phyloP scores from a whole-genome alignment of 805 yeast genomes.

The Ogataea neopini region DNA sequence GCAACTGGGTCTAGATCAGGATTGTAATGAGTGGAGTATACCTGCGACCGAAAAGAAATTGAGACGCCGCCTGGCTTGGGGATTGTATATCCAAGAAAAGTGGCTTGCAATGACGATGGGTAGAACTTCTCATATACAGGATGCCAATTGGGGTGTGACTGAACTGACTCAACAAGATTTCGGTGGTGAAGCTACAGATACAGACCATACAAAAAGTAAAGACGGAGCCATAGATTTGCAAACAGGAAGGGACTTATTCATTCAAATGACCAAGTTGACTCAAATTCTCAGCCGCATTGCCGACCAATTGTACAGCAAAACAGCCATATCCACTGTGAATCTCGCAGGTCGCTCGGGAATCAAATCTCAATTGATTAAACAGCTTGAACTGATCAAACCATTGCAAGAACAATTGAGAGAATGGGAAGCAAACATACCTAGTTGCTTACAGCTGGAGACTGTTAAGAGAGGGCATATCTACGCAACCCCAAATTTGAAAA shows the following conservation, averaged over 20 bases:
- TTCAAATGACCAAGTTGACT: constrained; percentile 17
- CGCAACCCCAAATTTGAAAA: constrained; percentile 18
- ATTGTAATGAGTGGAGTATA: constrained; percentile 47
- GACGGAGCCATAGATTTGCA: constrained; percentile 19
- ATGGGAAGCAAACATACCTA: constrained; percentile 18
- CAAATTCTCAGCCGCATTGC: constrained; percentile 13
- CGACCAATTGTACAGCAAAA: constrained; percentile 12
- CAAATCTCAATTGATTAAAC: constrained; percentile 7
- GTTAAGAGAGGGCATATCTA: constrained; percentile 21
- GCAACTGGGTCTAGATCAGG: constrained; percentile 48
- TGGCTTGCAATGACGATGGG: constrained; percentile 47
- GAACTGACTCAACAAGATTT: constrained; percentile 44
- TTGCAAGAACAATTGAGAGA: constrained; percentile 14
- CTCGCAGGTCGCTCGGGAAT: neutral
- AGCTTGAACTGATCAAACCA: constrained; percentile 15
- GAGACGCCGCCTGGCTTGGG: constrained; percentile 50
- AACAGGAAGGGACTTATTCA: constrained; percentile 17
- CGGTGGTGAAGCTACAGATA: constrained; percentile 46
- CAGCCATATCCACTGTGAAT: neutral
- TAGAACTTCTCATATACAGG: constrained; percentile 46
- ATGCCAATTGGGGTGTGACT: constrained; percentile 43
- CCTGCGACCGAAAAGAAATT: constrained; percentile 49
- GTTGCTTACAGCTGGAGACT: constrained; percentile 12
- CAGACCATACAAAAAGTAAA: constrained; percentile 31
- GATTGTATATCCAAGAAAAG: constrained; percentile 49